Evolutionary conservation across 2,329 filamentous ascomycete species (phyloP).

Genomic region (Dactylella cylindrospora): DNA sequence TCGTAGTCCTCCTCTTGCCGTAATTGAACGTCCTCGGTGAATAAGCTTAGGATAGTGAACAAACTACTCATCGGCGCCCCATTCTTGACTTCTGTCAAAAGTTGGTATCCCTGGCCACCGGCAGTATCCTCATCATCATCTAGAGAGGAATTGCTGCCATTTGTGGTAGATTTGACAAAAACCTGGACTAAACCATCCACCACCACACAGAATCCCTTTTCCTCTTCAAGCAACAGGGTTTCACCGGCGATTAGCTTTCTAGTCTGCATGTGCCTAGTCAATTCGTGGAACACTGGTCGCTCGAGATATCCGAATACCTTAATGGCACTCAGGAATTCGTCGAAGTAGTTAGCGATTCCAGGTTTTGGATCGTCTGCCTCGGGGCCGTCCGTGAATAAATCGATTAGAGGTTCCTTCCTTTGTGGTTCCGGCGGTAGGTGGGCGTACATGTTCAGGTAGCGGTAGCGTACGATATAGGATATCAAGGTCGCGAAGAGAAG

Average conservation of each 20-base stretch:
- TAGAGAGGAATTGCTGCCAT: slow-evolving; percentile 55
- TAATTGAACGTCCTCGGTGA: slow-evolving; percentile 90
- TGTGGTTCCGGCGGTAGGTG: slow-evolving; percentile 90
- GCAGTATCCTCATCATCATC: slow-evolving; percentile 60
- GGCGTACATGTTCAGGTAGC: slow-evolving; percentile 95
- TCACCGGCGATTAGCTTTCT: slow-evolving; percentile 93
- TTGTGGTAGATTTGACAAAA: slow-evolving; percentile 84
- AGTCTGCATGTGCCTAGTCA: slow-evolving; percentile 97
- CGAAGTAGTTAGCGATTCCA: slow-evolving; percentile 90
- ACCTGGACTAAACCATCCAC: slow-evolving; percentile 96
- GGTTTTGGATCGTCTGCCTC: slow-evolving; percentile 80
- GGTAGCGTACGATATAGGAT: slow-evolving; percentile 92
- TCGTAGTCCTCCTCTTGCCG: slow-evolving; percentile 68
- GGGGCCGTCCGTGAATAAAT: slow-evolving; percentile 89
- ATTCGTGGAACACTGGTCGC: slow-evolving; percentile 92
- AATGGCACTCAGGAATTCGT: slow-evolving; percentile 97
- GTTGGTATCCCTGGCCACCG: slow-evolving; percentile 79
- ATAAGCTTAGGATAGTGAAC: slow-evolving; percentile 94
- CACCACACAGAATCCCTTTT: slow-evolving; percentile 96
- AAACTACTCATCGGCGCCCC: slow-evolving; percentile 97
- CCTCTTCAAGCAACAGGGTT: slow-evolving; percentile 90
- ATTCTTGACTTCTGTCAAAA: slow-evolving; percentile 95
- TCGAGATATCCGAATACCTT: slow-evolving; percentile 98
- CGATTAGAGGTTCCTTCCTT: slow-evolving; percentile 91
- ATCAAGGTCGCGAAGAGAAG: slow-evolving; percentile 76